These are phyloP conservation scores for Exutisphaerella laricina DNA, from an alignment of 2,329 filamentous ascomycete species.

Conservation along the genomic window DNA sequence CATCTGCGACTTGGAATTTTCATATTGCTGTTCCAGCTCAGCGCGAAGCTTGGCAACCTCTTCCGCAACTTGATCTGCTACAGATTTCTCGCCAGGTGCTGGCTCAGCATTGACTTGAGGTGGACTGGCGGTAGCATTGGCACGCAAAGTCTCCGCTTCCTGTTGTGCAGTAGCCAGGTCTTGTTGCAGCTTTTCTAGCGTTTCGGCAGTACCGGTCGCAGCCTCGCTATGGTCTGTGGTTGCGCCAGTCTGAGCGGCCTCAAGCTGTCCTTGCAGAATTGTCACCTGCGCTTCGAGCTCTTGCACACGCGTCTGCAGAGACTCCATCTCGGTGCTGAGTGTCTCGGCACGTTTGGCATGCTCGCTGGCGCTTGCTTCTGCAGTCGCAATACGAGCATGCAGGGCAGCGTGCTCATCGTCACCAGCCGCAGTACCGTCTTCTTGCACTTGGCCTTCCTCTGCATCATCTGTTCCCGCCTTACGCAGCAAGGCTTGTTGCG, in stretches of 20 bases:
- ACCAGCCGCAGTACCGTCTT: constrained; percentile 25
- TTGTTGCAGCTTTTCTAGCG: constrained; percentile 35
- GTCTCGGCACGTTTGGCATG: constrained; percentile 35
- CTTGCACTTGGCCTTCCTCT: constrained; percentile 47
- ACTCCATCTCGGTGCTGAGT: constrained; percentile 39
- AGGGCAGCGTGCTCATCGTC: constrained; percentile 33
- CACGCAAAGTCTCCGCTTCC: constrained; percentile 43
- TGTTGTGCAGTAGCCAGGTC: constrained; percentile 42
- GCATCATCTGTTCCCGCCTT: constrained; percentile 23
- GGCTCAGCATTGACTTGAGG: constrained; percentile 20
- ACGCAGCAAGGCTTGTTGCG: constrained; percentile 40
- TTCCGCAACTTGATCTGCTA: constrained; percentile 47
- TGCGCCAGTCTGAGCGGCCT: constrained; percentile 22
- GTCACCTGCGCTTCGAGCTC: constrained; percentile 58
- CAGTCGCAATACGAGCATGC: constrained; percentile 35
- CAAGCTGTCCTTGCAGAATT: constrained; percentile 36
- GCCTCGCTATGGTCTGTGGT: neutral
- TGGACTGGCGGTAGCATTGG: constrained; percentile 27
- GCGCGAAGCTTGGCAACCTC: constrained; percentile 37
- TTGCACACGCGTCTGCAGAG: constrained; percentile 56
- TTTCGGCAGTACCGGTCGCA: constrained; percentile 19
- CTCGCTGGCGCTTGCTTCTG: constrained; percentile 38
- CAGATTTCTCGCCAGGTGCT: constrained; percentile 28
- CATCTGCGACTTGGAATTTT: constrained; percentile 39
- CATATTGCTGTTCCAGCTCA: constrained; percentile 35